Evolutionary conservation across 306 rosid genomes (phyloP), one percentile per base, ranked within the genome.

Genomic region (Cicer judaicum): DNA sequence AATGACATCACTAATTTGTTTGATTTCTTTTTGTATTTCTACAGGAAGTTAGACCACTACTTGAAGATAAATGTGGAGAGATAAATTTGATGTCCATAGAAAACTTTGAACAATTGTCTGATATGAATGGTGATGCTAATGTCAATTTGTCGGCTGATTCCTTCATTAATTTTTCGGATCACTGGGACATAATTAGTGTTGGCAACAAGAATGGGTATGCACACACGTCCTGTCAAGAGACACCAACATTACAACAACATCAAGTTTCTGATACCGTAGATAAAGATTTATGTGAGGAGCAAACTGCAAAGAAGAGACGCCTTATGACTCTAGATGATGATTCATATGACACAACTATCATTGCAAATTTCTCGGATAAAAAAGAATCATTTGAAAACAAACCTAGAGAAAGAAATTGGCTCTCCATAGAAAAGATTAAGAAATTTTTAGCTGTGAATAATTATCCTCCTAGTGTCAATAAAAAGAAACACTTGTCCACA

Each of bases 41-140:
- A 68, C 67, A 91, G 93, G 96, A 85, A 76, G 87, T 77, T 13
- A 85, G 80, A 47, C 75, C 82, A 24, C 52, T 38, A 7, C 56
- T 68, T 75, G 80, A 71, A 54, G 86, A 63, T 66, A 70, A 78
- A 13, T 43, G 3, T 41, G 74, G 68, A 70, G 83, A 68, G 44
- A 60, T 40, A 34, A 75, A 66, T 18, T 53, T 49, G 49, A 29
- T 34, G 44, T 13, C 78, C n/a, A 19, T 29, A 10, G 85, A 72
- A 73, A 66, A 78, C 39, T 24, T 60, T 39, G 54, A 7, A 16
- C 41, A 7, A 15, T 53, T 42, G 5, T 38, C 73, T 8, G 87
- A 76, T 60, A 44, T 64, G 29, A 68, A 74, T 57, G 81, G 60
- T 84, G 78, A 81, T 70, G 79, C 81, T 6, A 16, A 78, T 11